Conservation (phyloP, 345 rosid species). For the Melastoma malabathricum region DNA sequence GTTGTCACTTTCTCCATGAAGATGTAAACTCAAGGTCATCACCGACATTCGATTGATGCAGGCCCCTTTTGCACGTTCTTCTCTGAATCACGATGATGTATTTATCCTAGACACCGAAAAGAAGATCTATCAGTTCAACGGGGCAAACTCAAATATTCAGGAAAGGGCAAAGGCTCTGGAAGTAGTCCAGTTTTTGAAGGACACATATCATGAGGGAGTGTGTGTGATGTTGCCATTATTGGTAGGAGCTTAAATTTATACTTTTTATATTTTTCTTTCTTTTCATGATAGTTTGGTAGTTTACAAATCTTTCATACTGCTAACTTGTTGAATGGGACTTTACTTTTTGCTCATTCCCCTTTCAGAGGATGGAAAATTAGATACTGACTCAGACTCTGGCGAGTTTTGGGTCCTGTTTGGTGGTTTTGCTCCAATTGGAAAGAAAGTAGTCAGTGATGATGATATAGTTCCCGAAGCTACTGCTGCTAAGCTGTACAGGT, state of each 20-base stretch:
- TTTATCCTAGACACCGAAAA: constrained; percentile 72
- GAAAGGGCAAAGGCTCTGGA: constrained; percentile 96
- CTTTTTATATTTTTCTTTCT: not conserved
- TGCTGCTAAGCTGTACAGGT: constrained; percentile 73
- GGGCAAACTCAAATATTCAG: constrained; percentile 91
- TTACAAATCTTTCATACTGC: not conserved
- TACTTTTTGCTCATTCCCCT: constrained; percentile 12
- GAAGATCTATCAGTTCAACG: constrained; percentile 94
- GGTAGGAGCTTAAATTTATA: constrained; percentile 25
- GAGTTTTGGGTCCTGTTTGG: constrained; percentile 94
- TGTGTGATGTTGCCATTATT: constrained; percentile 64
- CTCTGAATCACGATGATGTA: constrained; percentile 94
- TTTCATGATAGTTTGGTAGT: not conserved
- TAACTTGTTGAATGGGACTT: constrained; percentile 9
- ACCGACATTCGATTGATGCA: constrained; percentile 20
- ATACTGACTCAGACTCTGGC: constrained; percentile 88
- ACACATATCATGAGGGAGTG: constrained; percentile 68
- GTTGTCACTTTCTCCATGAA: constrained; percentile 7
- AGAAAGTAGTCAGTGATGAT: constrained; percentile 66
- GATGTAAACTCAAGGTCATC: constrained; percentile 9
- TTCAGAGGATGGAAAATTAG: constrained; percentile 80
- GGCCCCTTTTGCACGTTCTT: constrained; percentile 91
- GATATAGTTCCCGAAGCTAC: constrained; percentile 51
- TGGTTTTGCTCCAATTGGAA: constrained; percentile 84
- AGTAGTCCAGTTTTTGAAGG: constrained; percentile 85